A percentile compares a stretch with the other conserved stretches of the same genome.
phyloP scores from a whole-genome alignment of 2,329 filamentous ascomycete species.

The Lachnellula cervina region DNA sequence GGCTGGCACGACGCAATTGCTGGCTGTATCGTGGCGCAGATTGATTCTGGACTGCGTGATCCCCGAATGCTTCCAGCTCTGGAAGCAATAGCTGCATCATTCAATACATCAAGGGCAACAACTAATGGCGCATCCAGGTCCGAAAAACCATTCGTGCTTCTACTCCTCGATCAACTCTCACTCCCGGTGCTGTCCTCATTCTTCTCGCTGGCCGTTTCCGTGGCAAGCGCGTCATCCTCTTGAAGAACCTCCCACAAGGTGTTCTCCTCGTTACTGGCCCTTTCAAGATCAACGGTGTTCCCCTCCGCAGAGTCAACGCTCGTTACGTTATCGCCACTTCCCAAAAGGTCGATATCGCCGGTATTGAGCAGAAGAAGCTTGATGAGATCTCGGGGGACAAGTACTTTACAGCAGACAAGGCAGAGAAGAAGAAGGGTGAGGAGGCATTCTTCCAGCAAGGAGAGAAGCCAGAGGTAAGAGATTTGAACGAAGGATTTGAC shows the following conservation, averaged over 20 bases:
- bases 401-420: constrained; percentile 97
- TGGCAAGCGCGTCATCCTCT: constrained; percentile 98
- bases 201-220: constrained; percentile 99
- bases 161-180: constrained; percentile 81
- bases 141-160: constrained; percentile 90
- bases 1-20: constrained; percentile 8
- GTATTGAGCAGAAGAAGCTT: constrained; percentile 87
- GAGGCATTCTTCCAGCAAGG: constrained; percentile 99
- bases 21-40: neutral
- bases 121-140: constrained; percentile 54
- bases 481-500: constrained; percentile 7
- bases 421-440: constrained; percentile 91
- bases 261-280: constrained; percentile 98
- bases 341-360: constrained; percentile 76
- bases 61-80: neutral
- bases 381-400: constrained; percentile 66
- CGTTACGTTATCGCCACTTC: constrained; percentile 92
- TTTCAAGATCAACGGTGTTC: constrained; percentile 99
- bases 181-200: constrained; percentile 95
- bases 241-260: constrained; percentile 96
- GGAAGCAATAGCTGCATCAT: neutral
- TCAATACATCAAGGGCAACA: constrained; percentile 1
- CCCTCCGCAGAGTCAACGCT: constrained; percentile 88
- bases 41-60: neutral
- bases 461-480: constrained; percentile 89